These are phyloP conservation scores for Penicillium malachiteum DNA, from an alignment of 495 filamentous ascomycete species.

Conservation along the genomic window DNA sequence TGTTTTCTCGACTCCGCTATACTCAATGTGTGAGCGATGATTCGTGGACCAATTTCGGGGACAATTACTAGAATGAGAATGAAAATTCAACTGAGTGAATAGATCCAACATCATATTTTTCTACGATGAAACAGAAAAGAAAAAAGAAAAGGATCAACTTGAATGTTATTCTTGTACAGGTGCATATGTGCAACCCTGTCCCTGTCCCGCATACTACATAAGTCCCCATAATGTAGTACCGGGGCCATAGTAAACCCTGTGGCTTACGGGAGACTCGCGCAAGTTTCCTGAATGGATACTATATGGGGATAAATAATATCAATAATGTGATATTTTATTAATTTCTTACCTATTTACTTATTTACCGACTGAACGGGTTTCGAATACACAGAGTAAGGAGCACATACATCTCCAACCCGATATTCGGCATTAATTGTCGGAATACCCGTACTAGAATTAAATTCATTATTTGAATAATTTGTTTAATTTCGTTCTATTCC, in stretches of 20 bases:
- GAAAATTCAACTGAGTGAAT: neutral
- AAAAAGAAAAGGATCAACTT: neutral
- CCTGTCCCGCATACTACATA: too few relatives aligned
- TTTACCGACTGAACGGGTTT: neutral
- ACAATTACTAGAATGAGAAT: neutral
- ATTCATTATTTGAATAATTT: neutral
- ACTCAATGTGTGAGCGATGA: neutral
- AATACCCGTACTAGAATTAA: neutral
- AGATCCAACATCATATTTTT: neutral
- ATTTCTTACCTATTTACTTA: neutral
- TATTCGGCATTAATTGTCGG: neutral
- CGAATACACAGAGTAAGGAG: neutral
- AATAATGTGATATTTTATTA: neutral
- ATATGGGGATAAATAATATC: neutral
- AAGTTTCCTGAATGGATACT: too few relatives aligned
- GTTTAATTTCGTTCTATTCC: too few relatives aligned
- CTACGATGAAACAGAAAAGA: neutral
- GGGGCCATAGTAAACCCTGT: too few relatives aligned
- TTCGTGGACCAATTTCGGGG: neutral
- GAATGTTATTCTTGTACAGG: too few relatives aligned
- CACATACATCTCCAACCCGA: neutral
- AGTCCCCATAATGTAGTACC: too few relatives aligned
- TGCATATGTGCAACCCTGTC: too few relatives aligned
- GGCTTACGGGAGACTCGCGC: too few relatives aligned
- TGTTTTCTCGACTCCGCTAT: constrained; percentile 3